Percentiles rank a stretch among this genome's conserved stretches.
phyloP scores from a whole-genome alignment of 2,329 filamentous ascomycete genomes.

The Venturiaceae sp. region DNA sequence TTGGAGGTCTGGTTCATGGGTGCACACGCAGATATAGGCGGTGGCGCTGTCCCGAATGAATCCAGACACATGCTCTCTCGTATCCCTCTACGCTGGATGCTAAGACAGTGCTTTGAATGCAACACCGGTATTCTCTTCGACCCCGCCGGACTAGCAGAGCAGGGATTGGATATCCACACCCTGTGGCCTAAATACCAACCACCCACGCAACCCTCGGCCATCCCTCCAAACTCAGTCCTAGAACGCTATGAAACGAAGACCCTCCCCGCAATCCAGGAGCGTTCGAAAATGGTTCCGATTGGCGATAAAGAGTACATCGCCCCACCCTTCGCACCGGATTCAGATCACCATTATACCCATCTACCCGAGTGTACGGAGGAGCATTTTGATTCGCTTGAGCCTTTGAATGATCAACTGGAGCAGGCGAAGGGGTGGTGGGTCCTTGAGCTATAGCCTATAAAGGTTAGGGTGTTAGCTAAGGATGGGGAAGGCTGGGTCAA shows the following conservation, averaged over 20 bases:
- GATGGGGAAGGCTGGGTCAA: constrained; percentile 26
- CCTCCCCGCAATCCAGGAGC: constrained; percentile 21
- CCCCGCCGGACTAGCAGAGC: constrained; percentile 27
- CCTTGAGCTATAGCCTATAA: constrained; percentile 33
- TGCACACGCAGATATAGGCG: constrained; percentile 34
- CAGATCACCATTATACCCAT: constrained; percentile 12
- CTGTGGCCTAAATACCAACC: constrained; percentile 29
- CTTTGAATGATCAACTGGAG: constrained; percentile 30
- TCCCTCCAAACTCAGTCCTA: constrained; percentile 25
- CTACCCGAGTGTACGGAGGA: constrained; percentile 33
- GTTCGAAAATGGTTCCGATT: constrained; percentile 19
- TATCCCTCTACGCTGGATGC: constrained; percentile 39
- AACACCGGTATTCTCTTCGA: constrained; percentile 36
- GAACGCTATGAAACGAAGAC: constrained; percentile 24
- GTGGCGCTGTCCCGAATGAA: constrained; percentile 31
- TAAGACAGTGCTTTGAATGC: constrained; percentile 37
- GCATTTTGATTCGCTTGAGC: constrained; percentile 31
- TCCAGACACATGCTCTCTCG: constrained; percentile 32
- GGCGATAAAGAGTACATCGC: not conserved
- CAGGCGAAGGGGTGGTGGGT: constrained; percentile 32
- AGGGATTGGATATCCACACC: constrained; percentile 31
- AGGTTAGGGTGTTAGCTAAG: constrained; percentile 24
- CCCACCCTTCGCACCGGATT: not conserved
- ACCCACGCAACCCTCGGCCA: constrained; percentile 20
- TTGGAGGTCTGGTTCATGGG: constrained; percentile 36